Evolutionary conservation across 257 asterid genomes (phyloP), one percentile per base, ranked within the genome.

Genomic region (Solanum clarkiae): DNA sequence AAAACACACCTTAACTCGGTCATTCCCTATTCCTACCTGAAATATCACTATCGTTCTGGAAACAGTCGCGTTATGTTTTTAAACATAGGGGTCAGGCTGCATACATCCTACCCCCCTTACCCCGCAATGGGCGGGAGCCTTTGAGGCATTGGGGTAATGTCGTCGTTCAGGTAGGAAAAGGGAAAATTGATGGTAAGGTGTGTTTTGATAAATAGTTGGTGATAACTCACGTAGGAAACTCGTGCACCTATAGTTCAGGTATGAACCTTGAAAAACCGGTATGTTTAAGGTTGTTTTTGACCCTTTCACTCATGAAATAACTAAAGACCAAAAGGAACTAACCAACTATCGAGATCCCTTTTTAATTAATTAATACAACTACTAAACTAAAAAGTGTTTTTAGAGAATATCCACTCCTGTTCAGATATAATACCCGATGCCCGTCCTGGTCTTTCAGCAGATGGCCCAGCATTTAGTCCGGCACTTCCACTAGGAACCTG

Each of bases 361-460:
- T 70, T 70, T 42, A 18, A 70, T 42, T 18, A 70, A 70, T 42
- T 42, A 70, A 70, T 42, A 29, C 18, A 20, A 20, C 57, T 72
- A 45, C 57, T 6, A 45, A 72, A 72, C 57, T 72, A 72, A 45
- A 45, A 36, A 72, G 57, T 3, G 12, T 72, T n/a, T n/a, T n/a
- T n/a, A n/a, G 81, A 45, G 13, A 32, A 7, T 32, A 55, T 77
- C 40, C 29, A 79, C 32, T 49, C 63, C 56, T 80, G 63, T 81
- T 45, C 36, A 11, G 84, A 84, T 42, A 66, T 13, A 15, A 75
- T 91, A 94, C 99, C 98, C 87, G 97, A 92, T 87, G 92, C 84
- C 87, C 94, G 91, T 91, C 94, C 95, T 49, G 93, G 90, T 89
- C 90, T 92, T 90, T 94, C 98, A 57, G 94, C 97, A 89, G 98